A percentile compares a stretch with the other conserved stretches of the same genome.
These are phyloP conservation scores for Lipomyces chichibuensis DNA, from an alignment of 805 yeast species.

Conservation along the genomic window DNA sequence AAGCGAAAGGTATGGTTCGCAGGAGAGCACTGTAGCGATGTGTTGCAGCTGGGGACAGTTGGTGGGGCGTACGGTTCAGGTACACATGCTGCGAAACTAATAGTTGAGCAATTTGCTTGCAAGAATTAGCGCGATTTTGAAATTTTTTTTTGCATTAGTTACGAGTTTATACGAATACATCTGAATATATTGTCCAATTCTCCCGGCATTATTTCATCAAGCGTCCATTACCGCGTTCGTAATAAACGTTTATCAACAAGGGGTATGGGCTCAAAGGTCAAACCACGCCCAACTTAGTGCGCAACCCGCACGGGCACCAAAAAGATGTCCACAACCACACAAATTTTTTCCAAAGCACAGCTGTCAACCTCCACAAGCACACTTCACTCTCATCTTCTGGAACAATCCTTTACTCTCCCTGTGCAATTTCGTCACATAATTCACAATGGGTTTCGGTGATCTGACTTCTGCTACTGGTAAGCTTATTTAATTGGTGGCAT, in stretches of 20 bases:
- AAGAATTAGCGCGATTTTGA: neutral
- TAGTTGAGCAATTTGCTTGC: slow-evolving; percentile 3
- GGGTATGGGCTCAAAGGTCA: neutral
- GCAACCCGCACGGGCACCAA: neutral
- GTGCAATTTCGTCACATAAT: neutral
- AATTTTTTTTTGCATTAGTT: neutral
- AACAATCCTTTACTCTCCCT: neutral
- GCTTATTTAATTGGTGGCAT: slow-evolving; percentile 25
- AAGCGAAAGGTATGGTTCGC: slow-evolving; percentile 38
- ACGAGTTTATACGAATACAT: neutral
- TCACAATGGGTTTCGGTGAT: slow-evolving; percentile 50
- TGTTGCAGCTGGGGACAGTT: slow-evolving; percentile 31
- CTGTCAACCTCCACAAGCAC: neutral
- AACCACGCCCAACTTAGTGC: neutral
- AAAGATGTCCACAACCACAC: neutral
- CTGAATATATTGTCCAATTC: too few species aligned
- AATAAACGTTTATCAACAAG: neutral
- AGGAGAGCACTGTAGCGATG: slow-evolving; percentile 40
- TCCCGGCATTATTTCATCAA: too few species aligned
- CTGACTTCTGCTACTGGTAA: slow-evolving; percentile 50
- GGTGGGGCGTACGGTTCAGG: slow-evolving; percentile 36
- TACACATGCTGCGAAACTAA: slow-evolving; percentile 20
- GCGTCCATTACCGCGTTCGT: too few species aligned
- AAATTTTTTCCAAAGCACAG: neutral
- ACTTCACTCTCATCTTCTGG: neutral